phyloP scores from a whole-genome alignment of 495 filamentous ascomycete species.

The Xylaria cubensis region DNA sequence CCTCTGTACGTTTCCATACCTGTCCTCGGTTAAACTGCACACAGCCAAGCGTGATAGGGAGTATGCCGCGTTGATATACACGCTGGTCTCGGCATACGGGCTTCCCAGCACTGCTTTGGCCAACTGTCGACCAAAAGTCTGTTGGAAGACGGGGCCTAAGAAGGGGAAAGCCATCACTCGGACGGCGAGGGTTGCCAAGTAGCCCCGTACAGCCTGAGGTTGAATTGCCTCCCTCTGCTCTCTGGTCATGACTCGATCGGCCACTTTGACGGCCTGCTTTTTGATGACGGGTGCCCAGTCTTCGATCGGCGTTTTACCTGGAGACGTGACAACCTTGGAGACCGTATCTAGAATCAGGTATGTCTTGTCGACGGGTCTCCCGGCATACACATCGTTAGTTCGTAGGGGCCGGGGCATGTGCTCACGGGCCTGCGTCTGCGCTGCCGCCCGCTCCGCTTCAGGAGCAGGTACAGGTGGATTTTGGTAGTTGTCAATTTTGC shows the following conservation, averaged over 20 bases:
- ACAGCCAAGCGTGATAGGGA: slow-evolving; percentile 72
- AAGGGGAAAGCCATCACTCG: slow-evolving; percentile 55
- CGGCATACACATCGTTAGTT: slow-evolving; percentile 44
- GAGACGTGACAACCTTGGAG: slow-evolving; percentile 63
- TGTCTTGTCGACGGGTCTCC: slow-evolving; percentile 22
- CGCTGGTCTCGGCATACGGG: slow-evolving; percentile 67
- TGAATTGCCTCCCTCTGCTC: slow-evolving; percentile 53
- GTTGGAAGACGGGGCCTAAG: slow-evolving; percentile 73
- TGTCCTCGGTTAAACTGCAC: slow-evolving; percentile 80
- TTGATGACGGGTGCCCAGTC: slow-evolving; percentile 50
- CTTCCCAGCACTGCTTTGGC: slow-evolving; percentile 69
- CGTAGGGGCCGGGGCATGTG: slow-evolving; percentile 41
- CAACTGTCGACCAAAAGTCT: slow-evolving; percentile 68
- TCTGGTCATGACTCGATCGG: slow-evolving; percentile 50
- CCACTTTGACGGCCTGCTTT: slow-evolving; percentile 42
- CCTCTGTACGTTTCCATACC: slow-evolving; percentile 82
- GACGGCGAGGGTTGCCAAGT: slow-evolving; percentile 38
- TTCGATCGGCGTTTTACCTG: slow-evolving; percentile 62
- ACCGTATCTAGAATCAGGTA: slow-evolving; percentile 38
- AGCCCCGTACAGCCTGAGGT: slow-evolving; percentile 47
- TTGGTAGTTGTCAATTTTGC: slow-evolving; percentile 66
- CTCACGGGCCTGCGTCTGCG: slow-evolving; percentile 39
- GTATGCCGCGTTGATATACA: slow-evolving; percentile 73
- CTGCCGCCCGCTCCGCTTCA: slow-evolving; percentile 35
- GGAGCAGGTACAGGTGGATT: slow-evolving; percentile 51